Conservation (phyloP, 2,329 filamentous ascomycete species). For the Aspergillus sp. region DNA sequence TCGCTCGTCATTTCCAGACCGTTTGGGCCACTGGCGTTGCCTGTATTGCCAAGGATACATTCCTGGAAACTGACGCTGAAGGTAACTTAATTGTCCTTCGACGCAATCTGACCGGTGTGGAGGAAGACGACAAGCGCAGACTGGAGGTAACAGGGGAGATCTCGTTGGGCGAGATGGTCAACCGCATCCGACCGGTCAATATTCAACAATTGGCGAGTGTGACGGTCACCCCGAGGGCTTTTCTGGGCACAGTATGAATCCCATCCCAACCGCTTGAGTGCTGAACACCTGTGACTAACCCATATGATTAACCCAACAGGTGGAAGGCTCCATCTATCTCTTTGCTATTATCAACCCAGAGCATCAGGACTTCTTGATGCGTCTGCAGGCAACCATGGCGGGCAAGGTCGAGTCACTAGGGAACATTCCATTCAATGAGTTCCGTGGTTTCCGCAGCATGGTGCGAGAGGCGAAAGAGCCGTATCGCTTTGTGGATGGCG, state of each 20-base stretch:
- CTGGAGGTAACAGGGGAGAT: constrained; percentile 79
- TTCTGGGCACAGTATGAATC: constrained; percentile 77
- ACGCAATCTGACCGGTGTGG: constrained; percentile 71
- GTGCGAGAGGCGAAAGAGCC: constrained; percentile 73
- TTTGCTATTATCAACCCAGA: constrained; percentile 74
- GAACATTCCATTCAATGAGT: constrained; percentile 72
- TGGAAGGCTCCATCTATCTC: constrained; percentile 89
- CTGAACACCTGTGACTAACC: constrained; percentile 3
- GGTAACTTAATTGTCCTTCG: constrained; percentile 84
- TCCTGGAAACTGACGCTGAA: constrained; percentile 81
- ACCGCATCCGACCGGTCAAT: constrained; percentile 75
- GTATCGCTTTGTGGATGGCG: constrained; percentile 86
- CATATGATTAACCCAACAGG: constrained; percentile 49
- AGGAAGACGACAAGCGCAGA: constrained; percentile 69
- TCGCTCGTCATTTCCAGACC: constrained; percentile 77
- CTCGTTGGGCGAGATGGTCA: constrained; percentile 88
- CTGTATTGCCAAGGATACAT: constrained; percentile 70
- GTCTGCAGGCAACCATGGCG: constrained; percentile 73
- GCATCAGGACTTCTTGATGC: constrained; percentile 78
- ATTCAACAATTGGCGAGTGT: constrained; percentile 66
- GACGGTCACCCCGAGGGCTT: constrained; percentile 76
- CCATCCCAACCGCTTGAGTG: not conserved
- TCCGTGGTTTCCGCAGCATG: constrained; percentile 77
- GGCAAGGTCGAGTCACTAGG: constrained; percentile 69
- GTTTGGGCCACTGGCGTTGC: constrained; percentile 80